A percentile compares a stretch with the other conserved stretches of the same genome.
phyloP scores from a whole-genome alignment of 1,139 yeast genomes.

The Candida tropicalis region DNA sequence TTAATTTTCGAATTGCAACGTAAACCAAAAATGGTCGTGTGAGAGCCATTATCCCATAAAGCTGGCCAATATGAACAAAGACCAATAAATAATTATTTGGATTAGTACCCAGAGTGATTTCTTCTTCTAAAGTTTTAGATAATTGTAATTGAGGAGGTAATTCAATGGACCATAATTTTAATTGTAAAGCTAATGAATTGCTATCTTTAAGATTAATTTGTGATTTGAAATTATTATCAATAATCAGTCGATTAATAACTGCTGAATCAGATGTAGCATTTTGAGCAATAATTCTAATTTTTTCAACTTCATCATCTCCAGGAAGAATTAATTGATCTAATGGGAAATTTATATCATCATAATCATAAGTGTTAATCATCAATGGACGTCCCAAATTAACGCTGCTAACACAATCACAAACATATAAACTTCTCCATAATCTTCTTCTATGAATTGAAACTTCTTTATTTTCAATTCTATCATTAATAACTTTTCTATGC shows the following conservation, averaged over 20 bases:
- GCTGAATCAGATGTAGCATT: constrained; percentile 17
- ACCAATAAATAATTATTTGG: constrained; percentile 27
- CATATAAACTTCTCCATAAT: constrained; percentile 42
- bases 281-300: constrained; percentile 14
- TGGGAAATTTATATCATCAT: constrained; percentile 33
- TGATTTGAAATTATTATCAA: constrained; percentile 33
- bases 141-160: constrained; percentile 28
- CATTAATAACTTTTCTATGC: constrained; percentile 54
- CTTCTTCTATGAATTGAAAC: constrained; percentile 27
- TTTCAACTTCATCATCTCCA: constrained; percentile 11
- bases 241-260: constrained; percentile 33
- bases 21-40: constrained; percentile 49
- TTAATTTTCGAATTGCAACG: constrained; percentile 15
- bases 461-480: constrained; percentile 39
- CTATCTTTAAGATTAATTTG: constrained; percentile 35
- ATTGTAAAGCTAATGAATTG: constrained; percentile 37
- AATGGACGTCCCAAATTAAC: constrained; percentile 44
- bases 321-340: constrained; percentile 4
- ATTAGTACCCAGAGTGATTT: constrained; percentile 15
- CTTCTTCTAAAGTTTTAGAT: constrained; percentile 12
- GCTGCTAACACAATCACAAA: constrained; percentile 43
- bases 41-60: constrained; percentile 43
- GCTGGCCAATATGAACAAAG: constrained; percentile 39
- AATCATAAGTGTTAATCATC: constrained; percentile 38
- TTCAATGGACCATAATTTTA: constrained; percentile 40